phyloP scores from a whole-genome alignment of 371 early-diverging fungal genomes.

The Coemansia sp. region DNA sequence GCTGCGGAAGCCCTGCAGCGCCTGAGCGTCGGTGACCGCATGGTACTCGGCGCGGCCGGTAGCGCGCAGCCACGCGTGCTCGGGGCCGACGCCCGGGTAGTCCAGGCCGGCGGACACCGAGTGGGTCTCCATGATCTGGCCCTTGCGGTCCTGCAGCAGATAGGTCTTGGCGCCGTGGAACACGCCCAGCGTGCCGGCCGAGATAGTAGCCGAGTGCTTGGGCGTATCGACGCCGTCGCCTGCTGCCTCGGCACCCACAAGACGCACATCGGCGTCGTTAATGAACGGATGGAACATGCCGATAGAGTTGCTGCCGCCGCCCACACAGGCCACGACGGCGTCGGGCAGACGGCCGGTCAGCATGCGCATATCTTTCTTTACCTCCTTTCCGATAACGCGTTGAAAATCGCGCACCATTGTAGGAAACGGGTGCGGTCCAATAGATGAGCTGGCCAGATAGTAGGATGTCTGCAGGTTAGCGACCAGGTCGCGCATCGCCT shows the following conservation, averaged over 20 bases:
- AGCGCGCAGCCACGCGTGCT: conserved; percentile 91
- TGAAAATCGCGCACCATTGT: conserved; percentile 91
- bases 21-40: conserved; percentile 82
- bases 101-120: conserved; percentile 94
- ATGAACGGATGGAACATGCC: conserved; percentile 97
- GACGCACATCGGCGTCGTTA: conserved; percentile 73
- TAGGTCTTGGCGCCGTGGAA: conserved; percentile 95
- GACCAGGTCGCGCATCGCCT: too few relatives aligned
- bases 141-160: conserved; percentile 87
- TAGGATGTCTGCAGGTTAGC: too few relatives aligned
- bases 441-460: too few relatives aligned
- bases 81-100: conserved; percentile 98
- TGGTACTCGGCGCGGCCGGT: conserved; percentile 82
- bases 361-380: conserved; percentile 60
- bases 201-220: conserved; percentile 87
- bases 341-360: conserved; percentile 86
- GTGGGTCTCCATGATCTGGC: conserved; percentile 95
- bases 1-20: conserved; percentile 83
- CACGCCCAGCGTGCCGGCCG: conserved; percentile 88
- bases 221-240: conserved; percentile 83
- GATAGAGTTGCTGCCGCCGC: conserved; percentile 94
- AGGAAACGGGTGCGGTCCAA: conserved; percentile 95
- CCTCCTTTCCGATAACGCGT: too few relatives aligned
- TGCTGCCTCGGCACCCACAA: conserved; percentile 93
- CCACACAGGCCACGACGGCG: conserved; percentile 93